Conservation (phyloP, 805 yeast species). For the Lipomyces yamanashiensis region DNA sequence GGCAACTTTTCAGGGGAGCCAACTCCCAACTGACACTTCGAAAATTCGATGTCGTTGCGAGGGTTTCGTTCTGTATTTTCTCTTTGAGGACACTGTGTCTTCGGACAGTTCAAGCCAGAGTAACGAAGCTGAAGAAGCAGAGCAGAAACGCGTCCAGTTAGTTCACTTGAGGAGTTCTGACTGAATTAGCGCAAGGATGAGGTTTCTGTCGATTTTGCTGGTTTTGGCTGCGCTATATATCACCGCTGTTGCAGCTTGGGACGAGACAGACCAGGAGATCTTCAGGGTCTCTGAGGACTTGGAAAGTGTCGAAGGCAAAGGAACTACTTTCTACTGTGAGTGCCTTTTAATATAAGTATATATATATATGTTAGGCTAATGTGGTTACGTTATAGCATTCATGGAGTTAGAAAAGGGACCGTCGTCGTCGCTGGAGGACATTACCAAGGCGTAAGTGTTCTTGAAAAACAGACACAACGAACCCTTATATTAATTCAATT, state of each 20-base stretch:
- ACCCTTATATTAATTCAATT: constrained; percentile 4
- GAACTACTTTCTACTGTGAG: constrained; percentile 71
- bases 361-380: background rate
- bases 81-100: too few species aligned
- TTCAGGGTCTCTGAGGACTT: constrained; percentile 72
- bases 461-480: background rate
- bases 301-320: constrained; percentile 63
- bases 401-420: constrained; percentile 55
- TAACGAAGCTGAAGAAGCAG: background rate
- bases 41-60: background rate
- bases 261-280: constrained; percentile 76
- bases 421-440: constrained; percentile 44
- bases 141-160: background rate
- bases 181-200: background rate
- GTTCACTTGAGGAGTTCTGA: background rate
- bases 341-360: too few species aligned
- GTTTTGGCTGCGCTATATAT: constrained; percentile 6
- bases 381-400: constrained; percentile 22
- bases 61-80: background rate
- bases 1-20: constrained; percentile 12
- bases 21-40: background rate
- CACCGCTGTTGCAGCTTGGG: constrained; percentile 49
- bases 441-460: constrained; percentile 42
- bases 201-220: constrained; percentile 1
- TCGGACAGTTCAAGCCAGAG: too few species aligned